Percentiles rank a stretch among this genome's conserved stretches.
phyloP scores from a whole-genome alignment of 495 filamentous ascomycete species.

The Neurospora sublineolata region DNA sequence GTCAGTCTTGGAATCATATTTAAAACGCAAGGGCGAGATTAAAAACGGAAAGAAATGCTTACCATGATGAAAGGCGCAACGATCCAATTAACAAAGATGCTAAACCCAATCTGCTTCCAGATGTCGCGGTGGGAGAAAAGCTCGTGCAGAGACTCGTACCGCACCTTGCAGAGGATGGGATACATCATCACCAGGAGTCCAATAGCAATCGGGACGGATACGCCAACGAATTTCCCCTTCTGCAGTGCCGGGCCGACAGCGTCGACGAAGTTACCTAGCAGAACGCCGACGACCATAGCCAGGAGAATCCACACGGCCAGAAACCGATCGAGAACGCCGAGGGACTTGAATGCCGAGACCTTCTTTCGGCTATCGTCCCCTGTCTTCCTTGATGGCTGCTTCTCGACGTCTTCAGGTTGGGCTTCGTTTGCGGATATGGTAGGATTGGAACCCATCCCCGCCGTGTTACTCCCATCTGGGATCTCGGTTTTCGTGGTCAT shows the following conservation, averaged over 20 bases:
- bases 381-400: not conserved
- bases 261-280: slow-evolving; percentile 69
- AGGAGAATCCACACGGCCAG: slow-evolving; percentile 80
- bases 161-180: slow-evolving; percentile 87
- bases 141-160: slow-evolving; percentile 66
- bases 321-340: slow-evolving; percentile 63
- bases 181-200: slow-evolving; percentile 93
- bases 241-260: slow-evolving; percentile 50
- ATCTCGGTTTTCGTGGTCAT: too few relatives aligned
- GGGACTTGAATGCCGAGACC: slow-evolving; percentile 35
- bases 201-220: slow-evolving; percentile 69
- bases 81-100: slow-evolving; percentile 77
- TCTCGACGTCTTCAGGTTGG: too few relatives aligned
- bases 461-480: too few relatives aligned
- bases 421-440: too few relatives aligned
- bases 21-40: not conserved
- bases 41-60: slow-evolving; percentile 12
- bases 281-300: slow-evolving; percentile 69
- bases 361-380: not conserved
- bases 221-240: slow-evolving; percentile 58
- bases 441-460: too few relatives aligned
- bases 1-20: not conserved
- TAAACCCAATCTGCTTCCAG: slow-evolving; percentile 74
- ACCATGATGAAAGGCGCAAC: slow-evolving; percentile 87
- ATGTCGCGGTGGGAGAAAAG: slow-evolving; percentile 49